phyloP scores from a whole-genome alignment of 2,329 filamentous ascomycete species.

The Claviceps maximensis region DNA sequence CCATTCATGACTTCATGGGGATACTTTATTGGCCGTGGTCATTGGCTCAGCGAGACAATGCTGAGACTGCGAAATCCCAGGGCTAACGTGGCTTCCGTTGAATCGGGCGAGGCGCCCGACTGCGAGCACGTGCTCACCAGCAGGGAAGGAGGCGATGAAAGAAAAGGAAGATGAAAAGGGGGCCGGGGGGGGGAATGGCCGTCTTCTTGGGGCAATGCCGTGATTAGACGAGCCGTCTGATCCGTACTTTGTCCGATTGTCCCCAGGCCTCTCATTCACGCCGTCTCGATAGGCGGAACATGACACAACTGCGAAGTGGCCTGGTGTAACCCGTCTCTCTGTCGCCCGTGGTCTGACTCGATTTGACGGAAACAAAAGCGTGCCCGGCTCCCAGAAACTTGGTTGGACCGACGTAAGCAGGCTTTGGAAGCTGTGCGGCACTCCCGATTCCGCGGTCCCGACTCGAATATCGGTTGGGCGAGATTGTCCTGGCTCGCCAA shows the following conservation, averaged over 20 bases:
- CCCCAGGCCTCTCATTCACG: no score
- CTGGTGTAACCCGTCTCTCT: background rate
- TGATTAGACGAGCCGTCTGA: background rate
- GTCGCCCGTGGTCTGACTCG: no score
- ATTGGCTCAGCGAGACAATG: background rate
- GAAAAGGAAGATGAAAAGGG: background rate
- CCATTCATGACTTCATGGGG: no score
- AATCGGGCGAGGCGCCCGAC: no score
- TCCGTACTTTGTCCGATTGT: no score
- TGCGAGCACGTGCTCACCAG: conserved; percentile 6
- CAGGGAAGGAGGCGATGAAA: background rate
- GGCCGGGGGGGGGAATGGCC: no score
- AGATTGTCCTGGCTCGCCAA: background rate
- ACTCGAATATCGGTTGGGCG: background rate
- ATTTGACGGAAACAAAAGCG: no score
- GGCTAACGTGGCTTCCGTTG: no score
- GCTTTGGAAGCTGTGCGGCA: background rate
- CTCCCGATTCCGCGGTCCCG: background rate
- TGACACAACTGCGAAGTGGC: background rate
- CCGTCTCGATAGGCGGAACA: no score
- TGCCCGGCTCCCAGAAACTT: background rate
- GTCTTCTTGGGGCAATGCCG: no score
- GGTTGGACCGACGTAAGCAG: background rate
- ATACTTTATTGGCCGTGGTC: background rate
- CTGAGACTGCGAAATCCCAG: background rate